Percentiles rank a stretch among this genome's conserved stretches.
Evolutionary conservation across 208 protist genomes (phyloP).

Genomic region (Willaertia magna): DNA sequence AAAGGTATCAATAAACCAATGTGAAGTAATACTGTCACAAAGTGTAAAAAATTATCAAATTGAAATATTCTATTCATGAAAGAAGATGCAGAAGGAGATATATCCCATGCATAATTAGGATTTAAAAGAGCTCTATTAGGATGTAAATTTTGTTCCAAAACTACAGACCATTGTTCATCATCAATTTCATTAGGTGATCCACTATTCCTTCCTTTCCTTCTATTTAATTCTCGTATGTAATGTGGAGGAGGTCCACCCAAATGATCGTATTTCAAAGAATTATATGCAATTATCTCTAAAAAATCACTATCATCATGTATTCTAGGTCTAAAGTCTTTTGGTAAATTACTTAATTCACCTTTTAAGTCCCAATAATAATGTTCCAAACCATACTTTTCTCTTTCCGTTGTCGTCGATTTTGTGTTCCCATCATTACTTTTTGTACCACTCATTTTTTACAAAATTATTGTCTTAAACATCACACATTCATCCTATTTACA

Average conservation of each 20-base stretch:
- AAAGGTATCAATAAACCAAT: neutral
- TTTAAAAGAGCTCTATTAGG: neutral
- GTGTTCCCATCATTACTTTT: too few species aligned
- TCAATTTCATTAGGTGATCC: neutral
- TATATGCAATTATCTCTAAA: too few species aligned
- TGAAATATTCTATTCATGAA: slow-evolving; percentile 1
- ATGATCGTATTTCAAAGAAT: neutral
- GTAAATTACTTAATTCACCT: too few species aligned
- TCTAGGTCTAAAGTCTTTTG: too few species aligned
- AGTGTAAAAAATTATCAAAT: neutral
- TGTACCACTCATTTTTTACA: too few species aligned
- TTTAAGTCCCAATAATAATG: too few species aligned
- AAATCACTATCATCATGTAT: too few species aligned
- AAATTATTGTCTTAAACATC: too few species aligned
- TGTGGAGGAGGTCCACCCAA: neutral
- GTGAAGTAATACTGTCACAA: neutral
- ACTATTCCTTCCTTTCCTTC: neutral
- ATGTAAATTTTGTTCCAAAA: neutral
- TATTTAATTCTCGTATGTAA: neutral
- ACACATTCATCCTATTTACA: too few species aligned
- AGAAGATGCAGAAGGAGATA: neutral
- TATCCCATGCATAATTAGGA: neutral
- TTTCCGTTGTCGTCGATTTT: too few species aligned
- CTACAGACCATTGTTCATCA: neutral
- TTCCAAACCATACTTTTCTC: too few species aligned